These are phyloP conservation scores for Falciphora oryzae DNA, from an alignment of 2,329 filamentous ascomycete genomes.

Conservation along the genomic window DNA sequence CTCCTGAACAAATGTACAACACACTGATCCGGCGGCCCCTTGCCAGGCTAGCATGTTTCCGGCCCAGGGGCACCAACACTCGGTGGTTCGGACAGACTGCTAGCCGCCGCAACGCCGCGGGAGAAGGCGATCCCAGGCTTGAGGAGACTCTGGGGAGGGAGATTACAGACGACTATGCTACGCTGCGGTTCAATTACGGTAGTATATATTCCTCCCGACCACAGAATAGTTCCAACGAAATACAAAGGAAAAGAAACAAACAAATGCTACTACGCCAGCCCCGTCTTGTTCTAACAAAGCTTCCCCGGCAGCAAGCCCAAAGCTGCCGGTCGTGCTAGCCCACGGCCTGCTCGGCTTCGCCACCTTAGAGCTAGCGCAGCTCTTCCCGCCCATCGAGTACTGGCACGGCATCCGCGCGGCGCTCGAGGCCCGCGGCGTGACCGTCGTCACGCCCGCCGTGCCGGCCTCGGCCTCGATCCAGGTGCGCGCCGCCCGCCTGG, in stretches of 20 bases:
- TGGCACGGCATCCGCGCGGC: conserved; percentile 60
- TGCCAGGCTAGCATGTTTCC: neutral
- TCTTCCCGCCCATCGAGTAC: conserved; percentile 53
- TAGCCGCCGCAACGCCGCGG: neutral
- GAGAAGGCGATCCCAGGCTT: conserved; percentile 32
- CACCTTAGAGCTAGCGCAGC: conserved; percentile 43
- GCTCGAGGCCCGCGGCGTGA: conserved; percentile 44
- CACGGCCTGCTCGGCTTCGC: conserved; percentile 61
- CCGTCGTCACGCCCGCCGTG: conserved; percentile 55
- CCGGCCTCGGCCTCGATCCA: conserved; percentile 57
- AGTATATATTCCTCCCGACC: neutral
- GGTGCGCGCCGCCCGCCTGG: conserved; percentile 52
- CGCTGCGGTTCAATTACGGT: conserved; percentile 40
- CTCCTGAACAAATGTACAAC: neutral
- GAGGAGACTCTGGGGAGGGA: conserved; percentile 30
- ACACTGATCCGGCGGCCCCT: neutral
- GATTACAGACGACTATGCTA: conserved; percentile 42
- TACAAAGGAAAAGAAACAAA: neutral
- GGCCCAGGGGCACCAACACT: neutral
- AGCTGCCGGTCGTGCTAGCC: conserved; percentile 57
- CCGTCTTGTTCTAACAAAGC: neutral
- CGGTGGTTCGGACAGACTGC: neutral
- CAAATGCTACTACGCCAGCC: neutral
- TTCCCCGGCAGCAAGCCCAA: conserved; percentile 17
- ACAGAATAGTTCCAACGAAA: neutral